Conservation (phyloP, 139 green algal species). For the Desmodesmus armatus region DNA sequence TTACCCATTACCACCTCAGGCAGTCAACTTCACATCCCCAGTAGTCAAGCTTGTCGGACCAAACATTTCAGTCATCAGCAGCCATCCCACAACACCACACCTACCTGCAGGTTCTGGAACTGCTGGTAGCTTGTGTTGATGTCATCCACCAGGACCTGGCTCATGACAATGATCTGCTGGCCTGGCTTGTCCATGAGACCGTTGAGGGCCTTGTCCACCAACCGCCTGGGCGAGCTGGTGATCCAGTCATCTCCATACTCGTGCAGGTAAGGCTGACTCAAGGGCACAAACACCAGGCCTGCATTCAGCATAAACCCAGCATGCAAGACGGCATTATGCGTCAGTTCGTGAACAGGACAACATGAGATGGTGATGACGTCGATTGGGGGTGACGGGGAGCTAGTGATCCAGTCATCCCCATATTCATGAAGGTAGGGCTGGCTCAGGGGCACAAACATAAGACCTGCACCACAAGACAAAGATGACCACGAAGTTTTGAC, state of each 20-base stretch:
- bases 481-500: too few relatives aligned
- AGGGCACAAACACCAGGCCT: conserved; percentile 76
- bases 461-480: conserved; percentile 53
- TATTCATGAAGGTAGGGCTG: conserved; percentile 80
- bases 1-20: conserved; percentile 75
- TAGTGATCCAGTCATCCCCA: conserved; percentile 73
- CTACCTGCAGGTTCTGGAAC: conserved; percentile 68
- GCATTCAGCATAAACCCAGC: conserved; percentile 17
- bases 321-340: too few relatives aligned
- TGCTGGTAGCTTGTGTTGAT: conserved; percentile 74
- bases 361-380: too few relatives aligned
- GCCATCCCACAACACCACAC: not conserved
- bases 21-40: not conserved
- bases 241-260: conserved; percentile 80
- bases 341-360: too few relatives aligned
- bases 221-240: conserved; percentile 52
- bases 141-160: conserved; percentile 73
- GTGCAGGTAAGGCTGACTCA: conserved; percentile 76
- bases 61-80: not conserved
- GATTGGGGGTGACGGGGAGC: too few relatives aligned
- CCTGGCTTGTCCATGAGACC: conserved; percentile 54
- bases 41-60: not conserved
- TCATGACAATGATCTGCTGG: conserved; percentile 75
- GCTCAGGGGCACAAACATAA: conserved; percentile 76
- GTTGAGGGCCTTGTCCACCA: conserved; percentile 72